Percentiles rank a stretch among this genome's conserved stretches.
phyloP scores from a whole-genome alignment of 192 early-diverging fungal species.

The Kappamyces sp. region DNA sequence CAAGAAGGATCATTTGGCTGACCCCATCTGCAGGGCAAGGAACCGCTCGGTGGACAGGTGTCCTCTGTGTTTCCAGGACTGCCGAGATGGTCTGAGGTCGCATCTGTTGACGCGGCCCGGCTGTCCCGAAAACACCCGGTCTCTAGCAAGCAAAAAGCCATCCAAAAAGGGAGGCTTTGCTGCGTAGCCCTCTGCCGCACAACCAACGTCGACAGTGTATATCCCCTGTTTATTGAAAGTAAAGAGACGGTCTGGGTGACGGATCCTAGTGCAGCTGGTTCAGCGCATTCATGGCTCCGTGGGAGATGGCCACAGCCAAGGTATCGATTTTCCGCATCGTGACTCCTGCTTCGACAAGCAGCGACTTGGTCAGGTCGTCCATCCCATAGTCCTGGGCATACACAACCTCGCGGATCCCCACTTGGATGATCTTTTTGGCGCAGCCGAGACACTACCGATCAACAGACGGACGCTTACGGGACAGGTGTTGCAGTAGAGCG shows the following conservation, averaged over 20 bases:
- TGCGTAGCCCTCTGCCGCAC: too few relatives aligned
- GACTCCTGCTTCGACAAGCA: constrained; percentile 82
- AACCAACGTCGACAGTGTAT: too few relatives aligned
- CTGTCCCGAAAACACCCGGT: constrained; percentile 45
- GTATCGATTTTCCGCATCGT: constrained; percentile 47
- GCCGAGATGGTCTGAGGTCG: constrained; percentile 54
- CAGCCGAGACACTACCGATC: constrained; percentile 63
- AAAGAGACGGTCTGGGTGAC: too few relatives aligned
- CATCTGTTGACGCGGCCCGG: constrained; percentile 54
- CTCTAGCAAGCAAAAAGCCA: too few relatives aligned
- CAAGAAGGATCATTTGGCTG: constrained; percentile 47
- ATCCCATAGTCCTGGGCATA: constrained; percentile 90
- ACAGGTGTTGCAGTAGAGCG: constrained; percentile 94
- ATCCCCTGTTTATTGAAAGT: too few relatives aligned
- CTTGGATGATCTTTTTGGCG: constrained; percentile 94
- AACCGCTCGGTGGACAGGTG: constrained; percentile 47
- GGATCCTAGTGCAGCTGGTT: too few relatives aligned
- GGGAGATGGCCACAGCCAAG: too few relatives aligned
- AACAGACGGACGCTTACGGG: constrained; percentile 32
- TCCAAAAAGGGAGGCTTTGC: too few relatives aligned
- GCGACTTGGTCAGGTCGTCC: constrained; percentile 76
- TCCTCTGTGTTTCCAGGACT: constrained; percentile 56
- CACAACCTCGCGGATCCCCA: constrained; percentile 86
- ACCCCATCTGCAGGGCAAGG: constrained; percentile 56
- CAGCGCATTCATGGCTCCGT: too few relatives aligned